phyloP scores from a whole-genome alignment of 2,329 filamentous ascomycete genomes.

The Phyllosticta paracitricarpa region DNA sequence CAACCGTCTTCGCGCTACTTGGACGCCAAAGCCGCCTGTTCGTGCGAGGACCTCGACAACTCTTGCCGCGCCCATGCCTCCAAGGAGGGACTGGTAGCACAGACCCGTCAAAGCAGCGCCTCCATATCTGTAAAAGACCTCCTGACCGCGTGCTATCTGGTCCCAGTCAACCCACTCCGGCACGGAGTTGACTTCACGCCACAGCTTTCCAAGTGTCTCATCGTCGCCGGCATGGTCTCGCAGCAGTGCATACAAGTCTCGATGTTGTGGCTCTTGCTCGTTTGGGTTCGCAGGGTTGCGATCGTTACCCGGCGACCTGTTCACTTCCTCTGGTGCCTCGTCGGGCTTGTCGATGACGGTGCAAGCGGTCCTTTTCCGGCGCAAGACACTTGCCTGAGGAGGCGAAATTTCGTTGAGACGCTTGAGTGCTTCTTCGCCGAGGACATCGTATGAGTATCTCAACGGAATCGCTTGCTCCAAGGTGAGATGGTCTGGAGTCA shows the following conservation, averaged over 20 bases:
- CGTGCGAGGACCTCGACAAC: conserved; percentile 65
- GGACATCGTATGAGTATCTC: conserved; percentile 57
- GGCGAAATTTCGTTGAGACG: conserved; percentile 53
- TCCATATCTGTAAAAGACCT: conserved; percentile 69
- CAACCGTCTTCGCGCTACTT: conserved; percentile 55
- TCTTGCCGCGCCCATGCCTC: conserved; percentile 61
- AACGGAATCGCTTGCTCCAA: conserved; percentile 49
- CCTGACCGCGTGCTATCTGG: conserved; percentile 63
- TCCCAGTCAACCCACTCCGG: conserved; percentile 72
- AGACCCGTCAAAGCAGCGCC: conserved; percentile 54
- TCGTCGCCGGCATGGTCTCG: conserved; percentile 48
- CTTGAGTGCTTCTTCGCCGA: conserved; percentile 57
- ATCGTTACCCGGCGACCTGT: conserved; percentile 7
- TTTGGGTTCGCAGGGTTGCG: conserved; percentile 12
- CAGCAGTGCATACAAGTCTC: conserved; percentile 57
- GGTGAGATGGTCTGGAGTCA: conserved; percentile 55
- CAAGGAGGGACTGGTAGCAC: conserved; percentile 56
- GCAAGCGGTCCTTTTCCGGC: conserved; percentile 26
- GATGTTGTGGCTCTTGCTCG: conserved; percentile 25
- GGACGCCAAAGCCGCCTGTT: conserved; percentile 63
- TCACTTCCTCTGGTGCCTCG: conserved; percentile 12
- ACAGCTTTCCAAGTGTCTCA: conserved; percentile 47
- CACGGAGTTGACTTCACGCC: conserved; percentile 55
- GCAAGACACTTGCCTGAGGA: conserved; percentile 28
- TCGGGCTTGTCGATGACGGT: conserved; percentile 17